A percentile compares a stretch with the other conserved stretches of the same genome.
Conservation (phyloP, 2,329 filamentous ascomycete species). For the Clarireedia hainanense region DNA sequence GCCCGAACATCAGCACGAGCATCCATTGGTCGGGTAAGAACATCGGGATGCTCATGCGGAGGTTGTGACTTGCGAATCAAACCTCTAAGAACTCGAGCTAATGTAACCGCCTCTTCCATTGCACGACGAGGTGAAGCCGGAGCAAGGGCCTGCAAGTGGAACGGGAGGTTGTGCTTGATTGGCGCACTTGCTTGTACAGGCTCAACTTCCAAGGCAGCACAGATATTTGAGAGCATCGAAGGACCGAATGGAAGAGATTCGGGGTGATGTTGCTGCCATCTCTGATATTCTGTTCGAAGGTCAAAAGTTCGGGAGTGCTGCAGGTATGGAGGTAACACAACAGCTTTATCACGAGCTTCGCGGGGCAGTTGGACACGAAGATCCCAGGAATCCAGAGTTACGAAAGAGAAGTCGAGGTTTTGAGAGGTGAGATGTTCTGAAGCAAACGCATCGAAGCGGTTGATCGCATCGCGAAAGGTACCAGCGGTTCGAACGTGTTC, state of each 20-base stretch:
- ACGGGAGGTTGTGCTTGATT: conserved; percentile 97
- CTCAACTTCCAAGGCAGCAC: conserved; percentile 94
- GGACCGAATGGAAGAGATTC: conserved; percentile 96
- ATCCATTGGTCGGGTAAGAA: conserved; percentile 91
- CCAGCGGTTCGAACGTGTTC: conserved; percentile 97
- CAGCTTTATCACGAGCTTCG: conserved; percentile 95
- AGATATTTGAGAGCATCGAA: conserved; percentile 93
- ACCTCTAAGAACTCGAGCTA: conserved; percentile 85
- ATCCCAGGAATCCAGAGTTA: conserved; percentile 97
- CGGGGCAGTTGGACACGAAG: conserved; percentile 94
- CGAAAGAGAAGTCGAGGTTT: conserved; percentile 95
- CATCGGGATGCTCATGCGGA: conserved; percentile 85
- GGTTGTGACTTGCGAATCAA: conserved; percentile 96
- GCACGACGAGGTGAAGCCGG: conserved; percentile 91
- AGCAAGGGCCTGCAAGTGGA: conserved; percentile 92
- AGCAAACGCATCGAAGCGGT: conserved; percentile 88
- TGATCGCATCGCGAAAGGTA: conserved; percentile 93
- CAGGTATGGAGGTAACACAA: conserved; percentile 90
- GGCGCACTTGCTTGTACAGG: conserved; percentile 95
- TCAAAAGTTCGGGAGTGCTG: conserved; percentile 98
- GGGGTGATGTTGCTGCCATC: conserved; percentile 97
- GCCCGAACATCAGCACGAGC: conserved; percentile 92
- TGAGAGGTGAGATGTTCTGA: conserved; percentile 84
- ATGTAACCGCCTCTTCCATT: conserved; percentile 94
- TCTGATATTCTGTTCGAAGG: conserved; percentile 92